Percentiles rank a stretch among this genome's conserved stretches.
Conservation (phyloP, 2,329 filamentous ascomycete genomes). For the Xylariales sp. region DNA sequence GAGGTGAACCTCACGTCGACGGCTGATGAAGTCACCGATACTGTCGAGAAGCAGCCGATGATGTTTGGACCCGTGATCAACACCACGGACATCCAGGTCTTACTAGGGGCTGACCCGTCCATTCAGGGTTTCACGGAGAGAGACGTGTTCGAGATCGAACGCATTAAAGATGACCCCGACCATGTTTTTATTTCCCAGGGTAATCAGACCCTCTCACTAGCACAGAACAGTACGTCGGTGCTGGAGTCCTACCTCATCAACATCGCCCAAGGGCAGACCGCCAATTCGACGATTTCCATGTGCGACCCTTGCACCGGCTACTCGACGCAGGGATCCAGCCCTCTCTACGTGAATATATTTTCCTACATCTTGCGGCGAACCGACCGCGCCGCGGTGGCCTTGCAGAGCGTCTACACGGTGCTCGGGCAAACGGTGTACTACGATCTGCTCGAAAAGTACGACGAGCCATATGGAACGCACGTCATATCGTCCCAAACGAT, state of each 20-base stretch:
- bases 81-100: constrained; percentile 1
- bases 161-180: neutral
- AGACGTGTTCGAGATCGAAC: neutral
- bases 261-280: neutral
- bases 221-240: constrained; percentile 2
- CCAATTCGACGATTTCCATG: constrained; percentile 3
- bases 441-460: constrained; percentile 9
- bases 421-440: constrained; percentile 10
- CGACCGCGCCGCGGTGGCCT: constrained; percentile 4
- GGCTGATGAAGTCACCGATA: neutral
- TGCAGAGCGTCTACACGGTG: constrained; percentile 4
- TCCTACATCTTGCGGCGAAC: neutral
- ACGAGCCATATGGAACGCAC: neutral
- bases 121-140: constrained; percentile 9
- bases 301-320: constrained; percentile 1
- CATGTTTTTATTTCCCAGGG: no score
- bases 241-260: constrained; percentile 9
- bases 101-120: constrained; percentile 6
- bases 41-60: neutral
- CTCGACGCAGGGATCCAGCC: no score
- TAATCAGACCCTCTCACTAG: no score
- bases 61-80: neutral
- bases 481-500: no score
- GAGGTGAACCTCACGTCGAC: constrained; percentile 7
- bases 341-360: neutral